Evolutionary conservation across 768 basidiomycete species (phyloP), one percentile per base, ranked within the genome.

Genomic region (Phlebiopsis flavidoalba): DNA sequence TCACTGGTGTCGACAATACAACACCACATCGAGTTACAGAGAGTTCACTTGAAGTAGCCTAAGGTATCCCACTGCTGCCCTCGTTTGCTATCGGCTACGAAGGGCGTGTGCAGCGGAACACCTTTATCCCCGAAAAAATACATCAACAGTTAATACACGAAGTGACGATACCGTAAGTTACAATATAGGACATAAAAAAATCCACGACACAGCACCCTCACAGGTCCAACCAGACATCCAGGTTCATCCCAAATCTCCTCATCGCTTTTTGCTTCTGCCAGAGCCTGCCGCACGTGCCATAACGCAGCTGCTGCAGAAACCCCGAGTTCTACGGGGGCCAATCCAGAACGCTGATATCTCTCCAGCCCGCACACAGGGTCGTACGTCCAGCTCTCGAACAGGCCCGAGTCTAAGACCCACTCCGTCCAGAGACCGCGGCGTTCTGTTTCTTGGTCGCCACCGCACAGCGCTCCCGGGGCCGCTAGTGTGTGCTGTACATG

Each of bases 321-420:
- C n/a, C 75, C 33, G 69, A 66, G 5, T 64, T 66, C 52, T 54
- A 63, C n/a, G n/a, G n/a, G n/a, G n/a, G n/a, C 70, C 68, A 71
- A 15, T 68, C 60, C 62, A 73, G 65, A 0, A 70, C 68, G 19
- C 67, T 60, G 36, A 79, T n/a, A 63, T 19, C 59, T 64, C 56
- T 73, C 66, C 19, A 79, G 60, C 15, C 76, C 78, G 53, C 67
- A 71, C 33, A 78, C 51, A 15, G 74, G 72, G 57, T 79, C 76
- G 46, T 64, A 64, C 53, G 73, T 63, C 24, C 69, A 71, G 22
- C 67, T 63, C 24, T 70, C 71, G 52, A 69, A 71, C 45, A 76
- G 56, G 1, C 66, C 67, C 14, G 60, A 61, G 49, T 58, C 51
- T 12, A 65, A 46, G 19, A 70, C 59, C n/a, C 62, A 52, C 59